Percentiles rank a stretch among this genome's conserved stretches.
Conservation (phyloP, 441 rosid species). For the Eutrema salsugineum region DNA sequence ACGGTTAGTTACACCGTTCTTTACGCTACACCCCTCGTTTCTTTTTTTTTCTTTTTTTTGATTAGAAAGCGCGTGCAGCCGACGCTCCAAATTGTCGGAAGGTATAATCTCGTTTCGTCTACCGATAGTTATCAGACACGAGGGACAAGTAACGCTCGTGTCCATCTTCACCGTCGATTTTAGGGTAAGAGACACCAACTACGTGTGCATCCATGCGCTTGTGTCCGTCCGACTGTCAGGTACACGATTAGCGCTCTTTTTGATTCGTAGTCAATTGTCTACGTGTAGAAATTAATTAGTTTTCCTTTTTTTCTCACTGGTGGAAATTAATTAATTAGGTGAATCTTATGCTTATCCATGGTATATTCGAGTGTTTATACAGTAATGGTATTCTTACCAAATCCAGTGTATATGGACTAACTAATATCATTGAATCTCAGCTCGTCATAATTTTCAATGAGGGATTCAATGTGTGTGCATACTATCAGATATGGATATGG, state of each 20-base stretch:
- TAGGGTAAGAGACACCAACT: background rate
- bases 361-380: conserved; percentile 7
- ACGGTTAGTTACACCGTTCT: background rate
- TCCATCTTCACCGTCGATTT: background rate
- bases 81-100: conserved; percentile 9
- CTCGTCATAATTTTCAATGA: background rate
- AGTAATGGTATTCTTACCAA: background rate
- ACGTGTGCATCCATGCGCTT: background rate
- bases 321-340: background rate
- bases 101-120: background rate
- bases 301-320: background rate
- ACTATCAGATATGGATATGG: background rate
- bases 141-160: background rate
- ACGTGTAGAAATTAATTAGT: background rate
- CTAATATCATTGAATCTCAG: background rate
- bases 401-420: background rate
- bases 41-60: background rate
- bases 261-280: conserved; percentile 1
- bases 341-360: background rate
- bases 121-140: conserved; percentile 17
- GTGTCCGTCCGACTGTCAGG: conserved; percentile 13
- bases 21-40: conserved; percentile 14
- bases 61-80: conserved; percentile 7
- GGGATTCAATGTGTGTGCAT: background rate
- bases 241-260: background rate